Conservation (phyloP, 2,329 filamentous ascomycete genomes). For the Mycosphaerella arachidis region DNA sequence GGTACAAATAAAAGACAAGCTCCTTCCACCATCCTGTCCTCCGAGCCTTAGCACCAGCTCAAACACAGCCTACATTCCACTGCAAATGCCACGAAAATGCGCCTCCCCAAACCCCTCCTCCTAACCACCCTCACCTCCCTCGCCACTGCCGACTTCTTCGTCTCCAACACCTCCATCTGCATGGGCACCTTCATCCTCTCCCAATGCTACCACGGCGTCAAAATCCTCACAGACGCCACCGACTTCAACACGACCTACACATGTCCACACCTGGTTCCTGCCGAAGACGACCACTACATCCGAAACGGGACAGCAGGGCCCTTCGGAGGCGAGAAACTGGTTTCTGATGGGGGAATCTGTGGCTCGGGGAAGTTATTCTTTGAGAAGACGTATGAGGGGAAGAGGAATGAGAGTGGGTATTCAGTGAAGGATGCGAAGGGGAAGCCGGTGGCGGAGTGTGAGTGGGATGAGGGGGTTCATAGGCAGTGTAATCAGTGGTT, state of each 20-base stretch:
- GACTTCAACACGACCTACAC: constrained; percentile 13
- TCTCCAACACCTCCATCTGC: constrained; percentile 23
- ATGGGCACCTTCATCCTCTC: constrained; percentile 18
- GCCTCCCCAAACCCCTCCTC: not conserved
- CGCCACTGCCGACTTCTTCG: constrained; percentile 19
- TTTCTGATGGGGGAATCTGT: constrained; percentile 14
- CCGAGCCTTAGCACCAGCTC: not conserved
- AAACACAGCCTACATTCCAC: not conserved
- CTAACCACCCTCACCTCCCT: constrained; percentile 1
- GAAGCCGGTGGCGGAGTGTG: constrained; percentile 13
- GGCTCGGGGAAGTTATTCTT: constrained; percentile 17
- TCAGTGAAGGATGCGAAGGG: constrained; percentile 12
- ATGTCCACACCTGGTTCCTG: constrained; percentile 17
- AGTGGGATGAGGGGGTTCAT: constrained; percentile 3
- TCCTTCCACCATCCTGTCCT: not conserved
- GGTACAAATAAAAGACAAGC: no score
- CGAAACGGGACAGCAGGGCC: constrained; percentile 16
- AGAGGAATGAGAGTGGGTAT: constrained; percentile 3
- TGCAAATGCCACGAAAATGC: not conserved
- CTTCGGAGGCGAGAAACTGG: constrained; percentile 4
- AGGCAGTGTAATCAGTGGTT: constrained; percentile 20
- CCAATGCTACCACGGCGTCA: constrained; percentile 15
- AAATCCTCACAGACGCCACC: constrained; percentile 15
- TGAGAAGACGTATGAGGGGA: constrained; percentile 3
- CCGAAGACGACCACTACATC: constrained; percentile 21